Evolutionary conservation across 192 early-diverging fungal species (phyloP).

Genomic region (Tieghemiomyces parasiticus): DNA sequence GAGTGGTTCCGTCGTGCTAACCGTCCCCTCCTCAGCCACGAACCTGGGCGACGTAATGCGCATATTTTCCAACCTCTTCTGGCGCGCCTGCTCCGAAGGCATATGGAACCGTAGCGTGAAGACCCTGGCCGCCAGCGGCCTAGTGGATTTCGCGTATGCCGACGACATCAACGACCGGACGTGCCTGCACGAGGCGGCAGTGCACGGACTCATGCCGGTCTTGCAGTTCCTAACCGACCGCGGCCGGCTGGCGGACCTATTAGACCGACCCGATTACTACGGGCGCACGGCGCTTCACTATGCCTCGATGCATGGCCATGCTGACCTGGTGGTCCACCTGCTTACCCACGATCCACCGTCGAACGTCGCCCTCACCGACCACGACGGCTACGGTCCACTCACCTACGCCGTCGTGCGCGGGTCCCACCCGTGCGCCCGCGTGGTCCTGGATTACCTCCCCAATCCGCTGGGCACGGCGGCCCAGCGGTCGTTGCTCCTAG

Average conservation of each 20-base stretch:
- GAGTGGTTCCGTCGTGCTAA: constrained; percentile 37
- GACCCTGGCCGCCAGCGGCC: constrained; percentile 38
- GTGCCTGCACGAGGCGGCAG: constrained; percentile 77
- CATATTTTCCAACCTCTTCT: constrained; percentile 61
- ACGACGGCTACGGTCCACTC: constrained; percentile 80
- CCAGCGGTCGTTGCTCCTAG: constrained; percentile 61
- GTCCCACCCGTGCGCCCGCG: constrained; percentile 54
- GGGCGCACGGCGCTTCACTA: constrained; percentile 85
- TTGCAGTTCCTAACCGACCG: background rate
- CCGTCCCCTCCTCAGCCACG: too few species aligned
- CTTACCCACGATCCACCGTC: constrained; percentile 26
- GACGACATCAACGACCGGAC: constrained; percentile 93
- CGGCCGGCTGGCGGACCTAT: constrained; percentile 12
- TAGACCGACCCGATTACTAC: constrained; percentile 71
- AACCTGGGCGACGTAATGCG: too few species aligned
- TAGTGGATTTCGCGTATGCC: constrained; percentile 62
- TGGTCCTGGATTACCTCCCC: constrained; percentile 58
- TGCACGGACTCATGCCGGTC: constrained; percentile 18
- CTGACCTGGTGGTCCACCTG: constrained; percentile 45
- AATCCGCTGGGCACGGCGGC: constrained; percentile 28
- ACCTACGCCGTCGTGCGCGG: constrained; percentile 79
- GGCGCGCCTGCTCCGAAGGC: constrained; percentile 46
- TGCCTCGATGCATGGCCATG: constrained; percentile 78
- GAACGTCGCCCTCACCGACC: constrained; percentile 46
- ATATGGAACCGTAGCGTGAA: constrained; percentile 5